Base-by-base conservation (phyloP, 495 filamentous ascomycete species). In the Trichoderma virens region DNA sequence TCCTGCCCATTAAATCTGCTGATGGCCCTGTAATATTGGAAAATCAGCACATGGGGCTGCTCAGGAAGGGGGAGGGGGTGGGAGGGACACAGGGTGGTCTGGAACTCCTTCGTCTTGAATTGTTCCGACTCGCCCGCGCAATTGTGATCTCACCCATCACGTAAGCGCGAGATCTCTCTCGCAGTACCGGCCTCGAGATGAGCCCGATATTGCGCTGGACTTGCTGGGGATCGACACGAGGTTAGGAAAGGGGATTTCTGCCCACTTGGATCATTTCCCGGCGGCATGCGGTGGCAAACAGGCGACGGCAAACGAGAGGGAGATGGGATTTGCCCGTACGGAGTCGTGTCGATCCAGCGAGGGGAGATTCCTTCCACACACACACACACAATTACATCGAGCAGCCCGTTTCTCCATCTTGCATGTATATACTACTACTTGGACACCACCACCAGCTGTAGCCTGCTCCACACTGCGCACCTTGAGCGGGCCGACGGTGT, bases 11-110 rank as follows among this genome's bases (percentile, higher is more conserved):
- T 9, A 56, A 47, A 23, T 56, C 51, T 56, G 51, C 27, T 56
- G 51, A 56, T 56, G 51, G 11, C 27, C 51, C 51, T 56, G 51
- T 28, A 47, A 47, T 47, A 47, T 47, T 47, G 43, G 43, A 47
- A 23, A 47, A 20, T 47, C 43, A 47, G 43, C 20, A 25, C 43
- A 47, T 47, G 43, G 43, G 43, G n/a, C 43, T 3, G 5, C 8
- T 16, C 38, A 18, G 38, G 3, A 47, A 23, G 20, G 23, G 2
- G 43, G 20, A 47, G n/a, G 20, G 20, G n/a, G 9, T 2, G 2
- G 20, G 18, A 47, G 43, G 6, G 20, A 20, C 1, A n/a, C 11
- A 13, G 25, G 2, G 30, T 27, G 51, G 51, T 27, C 51, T 56
- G 51, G 51, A 56, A 27, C 51, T 56, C 51, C 1, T 6, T 56